These are phyloP conservation scores for Epichloe sibirici DNA, from an alignment of 2,329 filamentous ascomycete species.

Conservation along the genomic window DNA sequence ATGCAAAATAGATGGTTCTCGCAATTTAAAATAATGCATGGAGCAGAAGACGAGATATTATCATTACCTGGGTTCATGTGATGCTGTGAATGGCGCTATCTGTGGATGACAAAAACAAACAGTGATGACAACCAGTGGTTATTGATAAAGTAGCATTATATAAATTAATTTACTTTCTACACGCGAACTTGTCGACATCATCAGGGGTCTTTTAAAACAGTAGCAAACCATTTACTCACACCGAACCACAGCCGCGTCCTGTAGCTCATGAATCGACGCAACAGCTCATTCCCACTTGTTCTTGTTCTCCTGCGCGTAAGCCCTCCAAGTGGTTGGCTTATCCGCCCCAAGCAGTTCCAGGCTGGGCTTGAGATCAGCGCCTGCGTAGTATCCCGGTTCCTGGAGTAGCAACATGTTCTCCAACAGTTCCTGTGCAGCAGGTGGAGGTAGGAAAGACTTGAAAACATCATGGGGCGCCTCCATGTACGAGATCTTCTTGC, in stretches of 20 bases:
- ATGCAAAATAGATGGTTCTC: constrained; percentile 1
- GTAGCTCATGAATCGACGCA: background rate
- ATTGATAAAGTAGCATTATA: too few species aligned
- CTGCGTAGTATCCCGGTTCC: constrained; percentile 28
- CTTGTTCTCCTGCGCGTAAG: constrained; percentile 22
- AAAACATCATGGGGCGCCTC: constrained; percentile 23
- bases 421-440: constrained; percentile 22
- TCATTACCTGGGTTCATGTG: too few species aligned
- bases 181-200: too few species aligned
- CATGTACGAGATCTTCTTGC: constrained; percentile 18
- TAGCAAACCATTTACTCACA: too few species aligned
- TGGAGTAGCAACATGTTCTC: constrained; percentile 32
- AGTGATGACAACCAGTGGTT: too few species aligned
- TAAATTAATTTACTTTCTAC: too few species aligned
- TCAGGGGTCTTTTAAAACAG: too few species aligned
- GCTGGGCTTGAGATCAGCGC: constrained; percentile 21
- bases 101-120: background rate
- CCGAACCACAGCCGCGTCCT: background rate
- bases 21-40: background rate
- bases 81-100: too few species aligned
- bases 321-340: constrained; percentile 25
- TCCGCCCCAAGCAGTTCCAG: constrained; percentile 20
- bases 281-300: constrained; percentile 13
- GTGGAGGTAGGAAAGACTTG: constrained; percentile 20
- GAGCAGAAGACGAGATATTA: background rate